These are phyloP conservation scores for Posidonia australis DNA, from an alignment of 106 monocot genomes.

Conservation along the genomic window DNA sequence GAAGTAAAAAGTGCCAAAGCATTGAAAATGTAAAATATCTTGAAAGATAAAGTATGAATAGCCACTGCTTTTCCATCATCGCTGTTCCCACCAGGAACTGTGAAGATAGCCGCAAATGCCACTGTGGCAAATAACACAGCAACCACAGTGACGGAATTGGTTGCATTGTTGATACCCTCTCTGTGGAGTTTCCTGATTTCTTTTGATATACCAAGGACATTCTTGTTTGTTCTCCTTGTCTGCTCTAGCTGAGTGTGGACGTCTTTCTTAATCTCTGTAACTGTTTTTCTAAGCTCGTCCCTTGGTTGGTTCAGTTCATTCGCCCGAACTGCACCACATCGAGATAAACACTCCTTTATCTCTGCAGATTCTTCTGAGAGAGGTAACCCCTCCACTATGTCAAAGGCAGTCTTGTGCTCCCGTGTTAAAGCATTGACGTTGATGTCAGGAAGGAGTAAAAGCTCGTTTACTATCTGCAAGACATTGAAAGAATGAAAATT, in stretches of 20 bases:
- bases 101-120: slow-evolving; percentile 77
- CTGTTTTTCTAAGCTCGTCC: slow-evolving; percentile 55
- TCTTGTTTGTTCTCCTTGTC: slow-evolving; percentile 44
- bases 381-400: slow-evolving; percentile 33
- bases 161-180: slow-evolving; percentile 78
- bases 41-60: slow-evolving; percentile 35
- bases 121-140: slow-evolving; percentile 84
- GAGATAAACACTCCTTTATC: slow-evolving; percentile 16
- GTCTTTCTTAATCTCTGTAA: slow-evolving; percentile 65
- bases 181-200: slow-evolving; percentile 62
- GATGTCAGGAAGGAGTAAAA: slow-evolving; percentile 38
- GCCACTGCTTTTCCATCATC: slow-evolving; percentile 49
- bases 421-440: slow-evolving; percentile 56
- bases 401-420: slow-evolving; percentile 60
- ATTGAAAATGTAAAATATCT: slow-evolving; percentile 65
- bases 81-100: slow-evolving; percentile 43
- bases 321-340: slow-evolving; percentile 15
- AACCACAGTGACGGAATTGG: slow-evolving; percentile 65
- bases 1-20: slow-evolving; percentile 78
- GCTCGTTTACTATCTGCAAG: slow-evolving; percentile 41
- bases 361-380: slow-evolving; percentile 19
- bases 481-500: not conserved
- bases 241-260: slow-evolving; percentile 66
- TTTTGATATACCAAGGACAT: slow-evolving; percentile 59
- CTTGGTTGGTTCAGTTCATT: slow-evolving; percentile 26